Evolutionary conservation across 345 rosid species (phyloP), one percentile per base, ranked within the genome.

Genomic region (Limnanthes douglasii): DNA sequence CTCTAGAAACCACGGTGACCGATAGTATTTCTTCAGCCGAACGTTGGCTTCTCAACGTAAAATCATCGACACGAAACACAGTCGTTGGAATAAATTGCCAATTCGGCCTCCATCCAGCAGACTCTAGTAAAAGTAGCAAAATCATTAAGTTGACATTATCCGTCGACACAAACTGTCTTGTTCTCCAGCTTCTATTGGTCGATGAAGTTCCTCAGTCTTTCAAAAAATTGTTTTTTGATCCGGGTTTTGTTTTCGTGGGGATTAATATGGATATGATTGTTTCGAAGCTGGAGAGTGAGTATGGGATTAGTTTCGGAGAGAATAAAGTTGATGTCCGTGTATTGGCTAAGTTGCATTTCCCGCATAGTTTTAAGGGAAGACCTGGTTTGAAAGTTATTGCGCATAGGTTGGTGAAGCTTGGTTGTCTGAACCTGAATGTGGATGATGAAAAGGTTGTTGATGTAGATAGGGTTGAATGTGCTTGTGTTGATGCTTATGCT

Each of bases 51-150:
- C 48, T 22, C 24, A 15, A 29, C 7, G 10, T 40, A 17, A 13
- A 24, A 7, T 46, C 53, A 26, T 10, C 4, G 22, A 13, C 25
- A 3, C 16, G 20, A 6, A 12, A 28, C 5, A 10, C 49, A 4
- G 18, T 66, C 10, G 61, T 51, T 2, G 61, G 65, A 8, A 38
- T 61, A 20, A 64, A 61, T 35, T 39, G 60, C 8, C 56, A 56
- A 34, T 56, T 63, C 53, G 43, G 25, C 28, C 43, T 48, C 0
- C 53, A 61, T 39, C 37, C 57, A 9, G 15, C 25, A 11, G 5
- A 13, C 8, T 31, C 31, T 44, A 53, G 27, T 39, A 35, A 37
- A 46, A n/a, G n/a, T n/a, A n/a, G n/a, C 49, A 41, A 11, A 28
- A 21, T 39, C 3, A 54, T 50, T 6, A 45, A 44, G 3, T 18